These are phyloP conservation scores for Calonectria pseudoturangicola DNA, from an alignment of 2,329 filamentous ascomycete genomes.

Conservation along the genomic window DNA sequence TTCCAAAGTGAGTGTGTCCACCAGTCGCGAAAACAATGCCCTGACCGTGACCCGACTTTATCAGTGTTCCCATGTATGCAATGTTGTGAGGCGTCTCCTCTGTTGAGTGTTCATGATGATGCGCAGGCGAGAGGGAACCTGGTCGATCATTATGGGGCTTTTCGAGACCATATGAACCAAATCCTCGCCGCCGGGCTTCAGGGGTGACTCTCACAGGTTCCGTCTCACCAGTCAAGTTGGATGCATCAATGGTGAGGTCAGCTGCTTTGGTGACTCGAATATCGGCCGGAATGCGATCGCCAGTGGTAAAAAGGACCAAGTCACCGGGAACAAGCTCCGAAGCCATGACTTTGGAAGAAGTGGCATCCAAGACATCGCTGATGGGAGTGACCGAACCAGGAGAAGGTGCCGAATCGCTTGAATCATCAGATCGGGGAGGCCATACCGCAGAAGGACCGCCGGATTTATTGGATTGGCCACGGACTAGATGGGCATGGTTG, in stretches of 20 bases:
- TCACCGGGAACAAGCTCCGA: conserved; percentile 93
- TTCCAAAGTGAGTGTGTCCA: conserved; percentile 94
- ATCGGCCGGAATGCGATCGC: conserved; percentile 96
- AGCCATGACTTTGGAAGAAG: conserved; percentile 90
- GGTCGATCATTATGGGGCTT: conserved; percentile 57
- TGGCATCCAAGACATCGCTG: conserved; percentile 79
- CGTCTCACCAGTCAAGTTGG: conserved; percentile 97
- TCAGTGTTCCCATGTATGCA: conserved; percentile 97
- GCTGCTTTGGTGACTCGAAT: conserved; percentile 93
- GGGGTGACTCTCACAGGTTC: conserved; percentile 89
- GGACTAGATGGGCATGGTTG: conserved; percentile 95
- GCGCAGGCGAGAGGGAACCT: conserved; percentile 65
- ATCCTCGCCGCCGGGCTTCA: conserved; percentile 68
- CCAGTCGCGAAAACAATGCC: conserved; percentile 98
- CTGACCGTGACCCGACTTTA: conserved; percentile 95
- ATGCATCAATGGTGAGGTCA: conserved; percentile 95
- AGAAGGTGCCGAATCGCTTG: conserved; percentile 64
- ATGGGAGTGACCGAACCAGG: conserved; percentile 75
- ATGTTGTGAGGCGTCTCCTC: conserved; percentile 88
- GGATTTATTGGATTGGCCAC: conserved; percentile 68
- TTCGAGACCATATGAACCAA: conserved; percentile 55
- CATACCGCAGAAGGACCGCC: conserved; percentile 61
- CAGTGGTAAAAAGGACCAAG: conserved; percentile 93
- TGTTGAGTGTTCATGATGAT: conserved; percentile 75
- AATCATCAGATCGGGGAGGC: conserved; percentile 67